These are phyloP conservation scores for Daldinia loculata DNA, from an alignment of 495 filamentous ascomycete species.

Conservation along the genomic window DNA sequence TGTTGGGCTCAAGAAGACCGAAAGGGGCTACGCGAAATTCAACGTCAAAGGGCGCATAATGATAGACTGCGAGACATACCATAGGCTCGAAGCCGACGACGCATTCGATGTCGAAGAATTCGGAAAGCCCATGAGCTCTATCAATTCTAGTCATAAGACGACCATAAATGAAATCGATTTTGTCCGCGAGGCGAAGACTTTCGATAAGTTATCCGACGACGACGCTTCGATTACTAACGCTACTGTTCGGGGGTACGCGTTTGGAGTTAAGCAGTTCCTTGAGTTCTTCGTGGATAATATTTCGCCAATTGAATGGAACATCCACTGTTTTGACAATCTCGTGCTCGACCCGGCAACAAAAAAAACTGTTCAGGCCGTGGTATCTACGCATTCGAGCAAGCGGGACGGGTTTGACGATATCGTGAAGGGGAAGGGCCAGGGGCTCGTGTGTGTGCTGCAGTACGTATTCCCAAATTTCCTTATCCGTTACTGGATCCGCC, in stretches of 20 bases:
- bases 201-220: conserved; percentile 43
- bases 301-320: conserved; percentile 45
- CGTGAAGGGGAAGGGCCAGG: conserved; percentile 50
- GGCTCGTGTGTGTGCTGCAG: conserved; percentile 54
- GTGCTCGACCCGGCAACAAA: conserved; percentile 62
- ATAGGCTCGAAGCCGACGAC: conserved; percentile 40
- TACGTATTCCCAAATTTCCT: conserved; percentile 11
- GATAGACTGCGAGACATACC: conserved; percentile 51
- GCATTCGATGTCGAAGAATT: conserved; percentile 30
- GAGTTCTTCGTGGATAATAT: conserved; percentile 48
- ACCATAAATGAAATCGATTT: conserved; percentile 4
- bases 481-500: not conserved
- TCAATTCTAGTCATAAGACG: not conserved
- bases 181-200: conserved; percentile 20
- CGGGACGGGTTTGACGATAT: conserved; percentile 50
- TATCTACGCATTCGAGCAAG: conserved; percentile 48
- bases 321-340: conserved; percentile 60
- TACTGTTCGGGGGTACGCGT: conserved; percentile 49
- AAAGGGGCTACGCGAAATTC: conserved; percentile 38
- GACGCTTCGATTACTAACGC: conserved; percentile 43
- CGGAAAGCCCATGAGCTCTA: conserved; percentile 11
- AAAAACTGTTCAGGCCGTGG: conserved; percentile 62
- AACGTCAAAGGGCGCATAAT: conserved; percentile 48
- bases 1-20: conserved; percentile 41
- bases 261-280: conserved; percentile 44